Conservation (phyloP, 371 early-diverging fungal species). For the Umbelopsis sp. region DNA sequence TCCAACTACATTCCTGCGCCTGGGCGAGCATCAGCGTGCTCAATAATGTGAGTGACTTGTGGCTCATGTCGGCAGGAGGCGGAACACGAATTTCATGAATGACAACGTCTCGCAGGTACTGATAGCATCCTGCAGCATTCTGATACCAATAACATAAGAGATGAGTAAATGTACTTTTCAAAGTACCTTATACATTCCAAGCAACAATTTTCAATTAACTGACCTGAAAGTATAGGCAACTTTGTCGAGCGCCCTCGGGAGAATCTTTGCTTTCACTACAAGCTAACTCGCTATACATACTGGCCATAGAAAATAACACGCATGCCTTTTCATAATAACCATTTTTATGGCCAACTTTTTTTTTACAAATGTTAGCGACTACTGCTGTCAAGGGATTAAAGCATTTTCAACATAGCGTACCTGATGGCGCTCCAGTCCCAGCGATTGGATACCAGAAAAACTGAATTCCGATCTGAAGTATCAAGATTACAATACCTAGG, state of each 20-base stretch:
- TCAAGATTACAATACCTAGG: background rate
- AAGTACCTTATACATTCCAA: too few species aligned
- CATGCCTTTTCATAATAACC: constrained; percentile 82
- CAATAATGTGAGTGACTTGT: constrained; percentile 62
- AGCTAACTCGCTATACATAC: constrained; percentile 80
- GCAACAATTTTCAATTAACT: background rate
- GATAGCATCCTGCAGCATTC: constrained; percentile 83
- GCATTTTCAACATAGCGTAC: constrained; percentile 21
- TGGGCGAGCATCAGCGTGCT: constrained; percentile 84
- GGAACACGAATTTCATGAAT: constrained; percentile 59
- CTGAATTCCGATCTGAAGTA: constrained; percentile 30
- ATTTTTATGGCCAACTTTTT: constrained; percentile 47
- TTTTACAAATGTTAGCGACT: background rate
- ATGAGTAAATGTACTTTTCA: too few species aligned
- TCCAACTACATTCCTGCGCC: constrained; percentile 90
- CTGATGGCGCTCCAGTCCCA: constrained; percentile 24
- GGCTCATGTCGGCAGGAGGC: constrained; percentile 62
- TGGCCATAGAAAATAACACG: constrained; percentile 83
- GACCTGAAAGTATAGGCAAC: constrained; percentile 80
- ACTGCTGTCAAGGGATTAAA: background rate
- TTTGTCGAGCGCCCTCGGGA: constrained; percentile 74
- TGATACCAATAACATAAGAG: constrained; percentile 23
- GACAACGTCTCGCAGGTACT: constrained; percentile 60
- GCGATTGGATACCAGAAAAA: constrained; percentile 23
- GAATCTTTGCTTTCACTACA: constrained; percentile 62